Conservation (phyloP, 331 rosid species). For the Rosa hybrid region DNA sequence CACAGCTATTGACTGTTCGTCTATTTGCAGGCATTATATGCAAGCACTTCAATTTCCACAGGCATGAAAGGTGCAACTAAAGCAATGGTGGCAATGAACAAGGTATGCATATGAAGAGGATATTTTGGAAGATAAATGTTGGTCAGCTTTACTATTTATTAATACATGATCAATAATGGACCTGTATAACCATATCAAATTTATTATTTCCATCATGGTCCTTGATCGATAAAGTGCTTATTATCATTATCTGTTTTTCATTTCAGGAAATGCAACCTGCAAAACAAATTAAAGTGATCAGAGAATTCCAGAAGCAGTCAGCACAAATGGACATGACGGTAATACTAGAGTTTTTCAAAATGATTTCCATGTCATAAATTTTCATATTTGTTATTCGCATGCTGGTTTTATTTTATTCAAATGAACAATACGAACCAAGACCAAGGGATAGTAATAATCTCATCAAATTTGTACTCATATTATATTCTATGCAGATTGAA, state of each 20-base stretch:
- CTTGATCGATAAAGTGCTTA: background rate
- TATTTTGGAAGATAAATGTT: background rate
- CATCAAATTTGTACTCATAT: background rate
- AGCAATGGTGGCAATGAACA: conserved; percentile 98
- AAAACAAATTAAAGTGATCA: conserved; percentile 87
- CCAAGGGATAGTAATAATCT: background rate
- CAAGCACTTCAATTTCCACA: conserved; percentile 90
- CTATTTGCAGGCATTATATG: conserved; percentile 75
- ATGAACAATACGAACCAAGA: background rate
- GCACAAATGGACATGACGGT: conserved; percentile 99
- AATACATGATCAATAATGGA: background rate
- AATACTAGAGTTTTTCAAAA: conserved; percentile 19
- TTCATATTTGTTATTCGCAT: background rate
- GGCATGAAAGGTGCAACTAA: conserved; percentile 99
- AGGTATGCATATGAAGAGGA: conserved; percentile 41
- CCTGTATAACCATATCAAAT: background rate
- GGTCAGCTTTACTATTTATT: background rate
- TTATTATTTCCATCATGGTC: background rate
- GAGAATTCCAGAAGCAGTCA: conserved; percentile 87
- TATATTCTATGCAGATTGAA: conserved; percentile 67
- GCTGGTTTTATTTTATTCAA: background rate
- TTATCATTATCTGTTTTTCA: conserved; percentile 12
- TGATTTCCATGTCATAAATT: background rate
- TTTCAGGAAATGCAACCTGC: conserved; percentile 97
- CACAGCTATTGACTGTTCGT: background rate